A percentile compares a stretch with the other conserved stretches of the same genome.
Conservation (phyloP, 192 early-diverging fungal species). For the Podila verticillata region DNA sequence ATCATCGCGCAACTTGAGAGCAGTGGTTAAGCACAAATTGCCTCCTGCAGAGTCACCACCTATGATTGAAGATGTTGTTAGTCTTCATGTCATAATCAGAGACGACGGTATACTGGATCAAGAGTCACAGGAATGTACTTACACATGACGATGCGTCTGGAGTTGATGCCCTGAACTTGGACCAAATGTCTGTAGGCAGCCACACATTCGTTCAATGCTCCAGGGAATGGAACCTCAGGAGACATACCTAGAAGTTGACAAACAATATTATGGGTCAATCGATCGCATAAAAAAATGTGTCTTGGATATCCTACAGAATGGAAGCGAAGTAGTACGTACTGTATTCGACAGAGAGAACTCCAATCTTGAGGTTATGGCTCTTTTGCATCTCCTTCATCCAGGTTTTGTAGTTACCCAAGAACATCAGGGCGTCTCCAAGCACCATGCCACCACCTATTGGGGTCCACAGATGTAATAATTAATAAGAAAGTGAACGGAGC, state of each 20-base stretch:
- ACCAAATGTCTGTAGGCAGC: conserved; percentile 50
- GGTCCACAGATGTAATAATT: background rate
- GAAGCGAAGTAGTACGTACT: conserved; percentile 7
- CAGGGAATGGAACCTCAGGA: conserved; percentile 34
- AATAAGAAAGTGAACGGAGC: too few species aligned
- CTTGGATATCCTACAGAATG: background rate
- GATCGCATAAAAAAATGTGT: background rate
- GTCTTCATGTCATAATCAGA: too few species aligned
- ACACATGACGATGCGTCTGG: conserved; percentile 44
- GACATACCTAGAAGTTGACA: conserved; percentile 18
- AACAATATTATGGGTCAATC: background rate
- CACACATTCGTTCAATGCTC: conserved; percentile 47
- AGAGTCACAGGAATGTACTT: conserved; percentile 5
- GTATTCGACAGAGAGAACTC: conserved; percentile 35
- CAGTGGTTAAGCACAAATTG: conserved; percentile 38
- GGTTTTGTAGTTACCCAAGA: conserved; percentile 27
- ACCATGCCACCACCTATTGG: conserved; percentile 43
- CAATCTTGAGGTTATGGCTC: conserved; percentile 38
- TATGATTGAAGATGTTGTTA: background rate
- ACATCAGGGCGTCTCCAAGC: conserved; percentile 40
- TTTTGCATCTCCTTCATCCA: conserved; percentile 49
- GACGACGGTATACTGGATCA: too few species aligned
- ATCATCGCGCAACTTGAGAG: conserved; percentile 37
- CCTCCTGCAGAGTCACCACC: conserved; percentile 51
- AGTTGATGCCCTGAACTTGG: conserved; percentile 24